Base-by-base conservation (phyloP, 495 filamentous ascomycete genomes). In the Lophiotrema nucula region DNA sequence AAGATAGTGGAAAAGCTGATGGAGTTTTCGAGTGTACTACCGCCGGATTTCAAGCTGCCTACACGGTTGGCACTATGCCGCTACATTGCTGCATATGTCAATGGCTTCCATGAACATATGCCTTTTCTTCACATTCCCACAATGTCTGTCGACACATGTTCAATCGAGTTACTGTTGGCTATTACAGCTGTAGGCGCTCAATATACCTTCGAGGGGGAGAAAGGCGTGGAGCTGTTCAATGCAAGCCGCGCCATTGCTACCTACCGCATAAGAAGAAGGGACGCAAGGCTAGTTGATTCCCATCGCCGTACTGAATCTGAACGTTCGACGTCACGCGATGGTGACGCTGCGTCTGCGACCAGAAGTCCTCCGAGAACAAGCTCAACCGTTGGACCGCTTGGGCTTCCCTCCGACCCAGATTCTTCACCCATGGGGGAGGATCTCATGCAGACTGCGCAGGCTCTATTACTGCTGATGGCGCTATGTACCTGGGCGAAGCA, bases 51-150 rank as follows among this genome's bases (percentile, higher is more conserved):
- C 64, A 77, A 81, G 3, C 82, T 87, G 18, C 73, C 81, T 46
- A 86, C 83, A 4, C 78, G 83, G 3, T 79, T 86, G 68, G 82
- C 85, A 2, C 62, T 88, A 22, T 84, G 83, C 12, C 71, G 85
- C 44, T 88, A 84, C 48, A 64, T 88, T 39, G 84, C 84, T 13
- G 84, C 84, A 3, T 88, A 86, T 62, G 71, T 88, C 10, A 84
- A 74, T 43, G 84, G 85, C 0, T 87, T 83, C 44, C 82, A 88
- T 62, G 80, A 85, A 19, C 82, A 88, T 62, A 80, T 88, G 19
- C 86, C 85, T 0, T 82, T 88, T 38, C 70, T 88, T 45, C 86
- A 89, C 64, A 73, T 86, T 6, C 83, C 85, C 0, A 88, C 84
- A 0, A 66, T 88, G 24, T 67, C 75, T 22, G 73, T 80, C 0